Evolutionary conservation across 228 moss, liverwort and hornwort genomes (phyloP), one percentile per base, ranked within the genome.

Genomic region (Sphagnum fallax): DNA sequence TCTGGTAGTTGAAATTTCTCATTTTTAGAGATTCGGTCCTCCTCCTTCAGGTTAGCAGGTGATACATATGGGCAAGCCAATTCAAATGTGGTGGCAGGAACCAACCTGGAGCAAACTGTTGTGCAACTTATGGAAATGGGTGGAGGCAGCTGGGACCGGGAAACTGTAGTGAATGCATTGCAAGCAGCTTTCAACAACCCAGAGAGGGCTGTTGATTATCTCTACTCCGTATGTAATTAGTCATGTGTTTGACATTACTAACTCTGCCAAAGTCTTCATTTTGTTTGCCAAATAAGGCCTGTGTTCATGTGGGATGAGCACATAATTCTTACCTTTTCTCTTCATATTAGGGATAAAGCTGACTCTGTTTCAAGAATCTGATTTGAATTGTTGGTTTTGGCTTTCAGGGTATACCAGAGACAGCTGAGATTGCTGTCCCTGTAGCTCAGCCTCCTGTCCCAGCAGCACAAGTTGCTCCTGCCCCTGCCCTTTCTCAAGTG

Each of bases 321-420:
- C 32, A 32, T 32, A 32, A 32, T 32, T 32, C 32, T 32, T 32
- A 32, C 32, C 32, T 32, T 32, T 32, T 32, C 32, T 32, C 32
- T 32, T 32, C 32, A 32, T 32, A 32, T 32, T 32, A 32, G 32
- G 32, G 32, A 32, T 32, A 32, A 32, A 32, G 32, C 32, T 32
- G 32, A 32, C 2, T 2, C 32, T 32, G 32, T 32, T 32, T 32
- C 32, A 32, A 32, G 32, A 32, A 32, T 32, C 32, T 32, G 32
- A 32, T 32, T 32, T 32, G 32, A 32, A 32, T 2, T 32, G 32
- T 32, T 32, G 32, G 32, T 32, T 32, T 32, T 32, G 2, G 32
- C 32, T 10, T 64, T 64, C 58, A 87, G 94, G 95, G 95, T 11
- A 95, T 95, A 53, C 95, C 95, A 5, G 95, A 95, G 72, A 85